Evolutionary conservation across 352 stramenopile species (phyloP).

Genomic region (Globisporangium echinulatum): DNA sequence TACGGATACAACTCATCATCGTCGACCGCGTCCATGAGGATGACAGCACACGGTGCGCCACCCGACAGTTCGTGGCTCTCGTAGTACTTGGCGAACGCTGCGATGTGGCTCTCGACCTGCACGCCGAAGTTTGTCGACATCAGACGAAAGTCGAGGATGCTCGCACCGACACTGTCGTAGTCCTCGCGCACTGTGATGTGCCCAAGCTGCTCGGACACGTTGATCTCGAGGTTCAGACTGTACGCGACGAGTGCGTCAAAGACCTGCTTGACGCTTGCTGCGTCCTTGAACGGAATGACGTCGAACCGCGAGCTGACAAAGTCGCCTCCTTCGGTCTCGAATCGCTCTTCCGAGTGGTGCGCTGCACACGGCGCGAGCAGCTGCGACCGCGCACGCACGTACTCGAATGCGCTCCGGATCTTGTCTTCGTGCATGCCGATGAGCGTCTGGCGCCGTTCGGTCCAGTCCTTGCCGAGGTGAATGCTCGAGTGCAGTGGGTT

Average conservation of each 20-base stretch:
- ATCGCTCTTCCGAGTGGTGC: conserved; percentile 32
- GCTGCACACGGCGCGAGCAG: conserved; percentile 30
- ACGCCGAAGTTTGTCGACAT: conserved; percentile 11
- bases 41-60: not conserved
- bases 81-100: not conserved
- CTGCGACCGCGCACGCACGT: conserved; percentile 33
- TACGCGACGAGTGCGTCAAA: conserved; percentile 41
- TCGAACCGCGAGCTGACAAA: conserved; percentile 30
- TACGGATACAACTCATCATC: conserved; percentile 5
- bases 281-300: conserved; percentile 34
- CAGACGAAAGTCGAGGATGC: conserved; percentile 27
- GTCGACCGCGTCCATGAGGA: conserved; percentile 3
- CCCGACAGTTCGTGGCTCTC: conserved; percentile 2
- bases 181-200: conserved; percentile 42
- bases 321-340: conserved; percentile 25
- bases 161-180: conserved; percentile 28
- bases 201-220: conserved; percentile 39
- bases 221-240: conserved; percentile 53
- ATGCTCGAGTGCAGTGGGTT: conserved; percentile 33
- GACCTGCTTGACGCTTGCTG: conserved; percentile 36
- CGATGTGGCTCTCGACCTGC: conserved; percentile 1
- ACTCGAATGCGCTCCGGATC: conserved; percentile 23
- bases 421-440: conserved; percentile 25
- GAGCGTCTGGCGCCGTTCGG: conserved; percentile 22
- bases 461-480: conserved; percentile 24